Evolutionary conservation across 2,329 filamentous ascomycete genomes (phyloP), one percentile per base, ranked within the genome.

Genomic region (Orbilia oligospora): DNA sequence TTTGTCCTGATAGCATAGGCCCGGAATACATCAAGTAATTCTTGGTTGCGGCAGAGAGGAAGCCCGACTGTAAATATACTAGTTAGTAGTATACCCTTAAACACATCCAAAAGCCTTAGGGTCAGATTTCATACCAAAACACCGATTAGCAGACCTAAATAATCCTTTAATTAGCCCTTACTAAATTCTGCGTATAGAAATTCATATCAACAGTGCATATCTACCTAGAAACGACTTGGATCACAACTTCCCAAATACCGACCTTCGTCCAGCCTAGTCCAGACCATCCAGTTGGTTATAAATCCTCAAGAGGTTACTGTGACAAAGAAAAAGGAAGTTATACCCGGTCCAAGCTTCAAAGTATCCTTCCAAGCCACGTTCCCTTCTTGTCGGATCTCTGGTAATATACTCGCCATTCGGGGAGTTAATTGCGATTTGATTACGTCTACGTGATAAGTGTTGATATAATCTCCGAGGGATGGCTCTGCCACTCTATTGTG

Each of bases 401-500:
- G 79, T 2, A 81, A 51, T 18, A 80, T 80, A 16, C 44, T 72
- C 12, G 76, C 69, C 49, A 81, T 66, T 30, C 76, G 73, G 27
- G 79, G 79, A 12, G 80, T 80, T 9, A 81, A 36, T 22, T 81
- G 79, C n/a, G 63, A 58, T 20, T 70, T 70, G 24, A 81, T 80
- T 1, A 81, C 41, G 18, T 76, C 75, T 1, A 80, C 65, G 30
- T 80, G 72, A 18, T 80, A 81, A 9, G 24, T 51, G 8, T 79
- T 72, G 6, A n/a, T 36, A 27, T 64, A 69, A 12, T 70, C 66
- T 5, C 51, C 66, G 1, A 70, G 53, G 8, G 66, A 61, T 9
- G 51, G 51, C 9, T 70, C 66, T 2, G 51, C 36, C 22, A 56
- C 24, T 22, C 24, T 58, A n/a, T 38, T 10, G 27, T 70, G 66